Percentiles rank a stretch among this genome's conserved stretches.
Evolutionary conservation across 306 rosid genomes (phyloP).

Genomic region (Dalbergia cochinchinensis): DNA sequence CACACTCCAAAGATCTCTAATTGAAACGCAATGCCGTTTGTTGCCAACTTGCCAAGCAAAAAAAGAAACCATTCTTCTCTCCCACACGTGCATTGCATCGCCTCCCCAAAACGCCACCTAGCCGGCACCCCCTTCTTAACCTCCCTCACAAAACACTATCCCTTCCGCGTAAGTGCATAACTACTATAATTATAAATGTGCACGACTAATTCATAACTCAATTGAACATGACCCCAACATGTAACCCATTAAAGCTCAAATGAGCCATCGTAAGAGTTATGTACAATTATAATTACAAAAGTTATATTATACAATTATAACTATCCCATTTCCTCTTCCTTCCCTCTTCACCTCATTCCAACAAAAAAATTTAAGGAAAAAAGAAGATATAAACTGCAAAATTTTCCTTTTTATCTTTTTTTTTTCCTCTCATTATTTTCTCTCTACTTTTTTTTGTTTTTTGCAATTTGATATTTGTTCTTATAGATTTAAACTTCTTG

Average conservation of each 20-base stretch:
- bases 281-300: conserved; percentile 52
- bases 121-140: not conserved
- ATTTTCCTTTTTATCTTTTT: conserved; percentile 6
- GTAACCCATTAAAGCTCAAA: not conserved
- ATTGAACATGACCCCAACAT: not conserved
- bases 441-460: not conserved
- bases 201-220: not conserved
- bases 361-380: conserved; percentile 23
- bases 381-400: conserved; percentile 50
- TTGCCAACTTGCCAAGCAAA: conserved; percentile 1
- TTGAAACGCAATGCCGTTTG: conserved; percentile 31
- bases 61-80: not conserved
- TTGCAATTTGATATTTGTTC: not conserved
- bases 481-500: conserved; percentile 48
- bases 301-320: not conserved
- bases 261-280: conserved; percentile 44
- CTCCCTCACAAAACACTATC: not conserved
- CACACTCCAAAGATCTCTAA: conserved; percentile 32
- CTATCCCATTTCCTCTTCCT: conserved; percentile 20
- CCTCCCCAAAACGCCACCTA: conserved; percentile 26
- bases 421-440: not conserved
- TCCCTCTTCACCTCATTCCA: conserved; percentile 11
- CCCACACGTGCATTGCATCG: conserved; percentile 31
- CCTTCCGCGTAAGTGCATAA: not conserved
- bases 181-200: not conserved